Percentiles rank a stretch among this genome's conserved stretches.
These are phyloP conservation scores for Cyamopsis tetragonoloba DNA, from an alignment of 306 rosid genomes.

Conservation along the genomic window DNA sequence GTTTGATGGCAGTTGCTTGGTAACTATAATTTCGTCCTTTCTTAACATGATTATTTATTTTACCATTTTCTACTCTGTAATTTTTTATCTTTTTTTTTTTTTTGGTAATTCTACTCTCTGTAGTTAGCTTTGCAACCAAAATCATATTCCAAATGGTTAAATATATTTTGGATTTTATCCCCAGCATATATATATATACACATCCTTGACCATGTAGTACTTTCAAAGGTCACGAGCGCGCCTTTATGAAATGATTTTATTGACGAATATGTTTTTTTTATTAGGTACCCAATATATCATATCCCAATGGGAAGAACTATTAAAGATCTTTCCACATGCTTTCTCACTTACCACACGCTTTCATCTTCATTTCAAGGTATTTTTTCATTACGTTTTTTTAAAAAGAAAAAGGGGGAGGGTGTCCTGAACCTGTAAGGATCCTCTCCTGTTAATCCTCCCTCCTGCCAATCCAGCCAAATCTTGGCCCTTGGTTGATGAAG, in stretches of 20 bases:
- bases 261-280: background rate
- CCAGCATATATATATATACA: too few species aligned
- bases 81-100: too few species aligned
- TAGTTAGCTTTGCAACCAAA: background rate
- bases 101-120: too few species aligned
- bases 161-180: conserved; percentile 2
- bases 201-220: background rate
- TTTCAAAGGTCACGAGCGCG: background rate
- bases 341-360: conserved; percentile 92
- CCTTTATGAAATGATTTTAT: background rate
- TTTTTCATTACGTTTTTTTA: background rate
- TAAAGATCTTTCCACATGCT: conserved; percentile 87
- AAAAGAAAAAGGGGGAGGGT: too few species aligned
- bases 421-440: too few species aligned
- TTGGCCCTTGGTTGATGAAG: too few species aligned
- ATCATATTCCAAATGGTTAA: conserved; percentile 1
- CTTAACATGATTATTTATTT: background rate
- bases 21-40: conserved; percentile 25
- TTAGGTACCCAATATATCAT: conserved; percentile 97
- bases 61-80: background rate
- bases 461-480: too few species aligned
- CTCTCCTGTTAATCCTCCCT: too few species aligned
- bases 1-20: conserved; percentile 99
- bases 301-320: conserved; percentile 98
- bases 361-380: conserved; percentile 99